Conservation (phyloP, 345 rosid genomes). For the Linum lewisii region DNA sequence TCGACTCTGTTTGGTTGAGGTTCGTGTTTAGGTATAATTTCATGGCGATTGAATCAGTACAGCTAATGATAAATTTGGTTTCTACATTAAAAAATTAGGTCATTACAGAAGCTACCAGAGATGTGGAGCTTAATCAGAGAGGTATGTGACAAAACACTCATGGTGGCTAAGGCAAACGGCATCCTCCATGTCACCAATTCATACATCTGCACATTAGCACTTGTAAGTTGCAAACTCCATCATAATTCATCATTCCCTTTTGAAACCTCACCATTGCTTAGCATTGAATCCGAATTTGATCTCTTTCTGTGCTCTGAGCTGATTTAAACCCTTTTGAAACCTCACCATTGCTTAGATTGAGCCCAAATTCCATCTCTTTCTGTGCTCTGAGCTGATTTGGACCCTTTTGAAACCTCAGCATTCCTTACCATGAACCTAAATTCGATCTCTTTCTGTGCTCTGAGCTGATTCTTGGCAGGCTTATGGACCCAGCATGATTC, state of each 20-base stretch:
- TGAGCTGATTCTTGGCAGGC: conserved; percentile 23
- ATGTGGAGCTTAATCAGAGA: conserved; percentile 7
- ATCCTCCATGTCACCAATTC: conserved; percentile 39
- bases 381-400: background rate
- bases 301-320: too few species aligned
- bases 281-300: background rate
- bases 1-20: too few species aligned
- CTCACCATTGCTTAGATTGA: background rate
- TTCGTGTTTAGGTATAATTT: too few species aligned
- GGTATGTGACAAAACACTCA: conserved; percentile 16
- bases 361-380: background rate
- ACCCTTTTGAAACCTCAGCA: background rate
- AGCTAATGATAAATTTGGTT: too few species aligned
- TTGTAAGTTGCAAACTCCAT: conserved; percentile 31
- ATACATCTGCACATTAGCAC: conserved; percentile 29
- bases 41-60: too few species aligned
- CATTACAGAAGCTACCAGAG: too few species aligned
- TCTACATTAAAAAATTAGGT: too few species aligned
- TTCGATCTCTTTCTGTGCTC: background rate
- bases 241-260: too few species aligned
- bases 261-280: background rate
- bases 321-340: too few species aligned
- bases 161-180: conserved; percentile 28
- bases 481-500: conserved; percentile 74
- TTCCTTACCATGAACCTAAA: background rate